Evolutionary conservation across 73 alveolate genomes (phyloP).

Genomic region (Uronychia setigera): DNA sequence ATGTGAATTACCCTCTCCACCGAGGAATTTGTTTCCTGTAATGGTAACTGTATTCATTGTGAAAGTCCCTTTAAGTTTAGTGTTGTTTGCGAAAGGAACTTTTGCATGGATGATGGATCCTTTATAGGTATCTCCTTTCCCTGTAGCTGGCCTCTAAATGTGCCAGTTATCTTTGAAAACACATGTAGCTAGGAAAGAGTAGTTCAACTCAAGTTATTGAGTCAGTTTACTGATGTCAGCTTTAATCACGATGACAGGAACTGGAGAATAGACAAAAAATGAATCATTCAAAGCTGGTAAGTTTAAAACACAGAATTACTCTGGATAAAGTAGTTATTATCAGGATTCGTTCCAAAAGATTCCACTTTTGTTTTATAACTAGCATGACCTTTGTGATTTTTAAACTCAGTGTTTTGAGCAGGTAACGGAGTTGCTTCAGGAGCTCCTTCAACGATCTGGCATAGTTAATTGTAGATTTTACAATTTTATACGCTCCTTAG

Average conservation of each 20-base stretch:
- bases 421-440: neutral
- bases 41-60: neutral
- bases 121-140: neutral
- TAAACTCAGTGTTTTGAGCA: neutral
- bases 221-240: neutral
- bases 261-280: neutral
- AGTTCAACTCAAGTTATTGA: neutral
- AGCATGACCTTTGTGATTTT: neutral
- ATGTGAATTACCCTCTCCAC: neutral
- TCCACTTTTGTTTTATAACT: neutral
- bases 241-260: neutral
- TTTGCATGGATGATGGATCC: neutral
- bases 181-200: neutral
- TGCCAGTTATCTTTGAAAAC: neutral
- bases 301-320: neutral
- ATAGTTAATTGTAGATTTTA: too few species aligned
- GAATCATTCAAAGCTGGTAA: neutral
- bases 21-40: neutral
- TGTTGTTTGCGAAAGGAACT: neutral
- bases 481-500: neutral
- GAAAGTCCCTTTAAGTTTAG: neutral
- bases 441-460: too few species aligned
- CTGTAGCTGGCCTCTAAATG: neutral
- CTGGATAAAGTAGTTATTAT: neutral
- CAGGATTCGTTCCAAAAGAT: too few species aligned